Evolutionary conservation across 1,139 yeast genomes (phyloP), one percentile per base, ranked within the genome.

Genomic region (Zhuliangozyma blackwelliae): DNA sequence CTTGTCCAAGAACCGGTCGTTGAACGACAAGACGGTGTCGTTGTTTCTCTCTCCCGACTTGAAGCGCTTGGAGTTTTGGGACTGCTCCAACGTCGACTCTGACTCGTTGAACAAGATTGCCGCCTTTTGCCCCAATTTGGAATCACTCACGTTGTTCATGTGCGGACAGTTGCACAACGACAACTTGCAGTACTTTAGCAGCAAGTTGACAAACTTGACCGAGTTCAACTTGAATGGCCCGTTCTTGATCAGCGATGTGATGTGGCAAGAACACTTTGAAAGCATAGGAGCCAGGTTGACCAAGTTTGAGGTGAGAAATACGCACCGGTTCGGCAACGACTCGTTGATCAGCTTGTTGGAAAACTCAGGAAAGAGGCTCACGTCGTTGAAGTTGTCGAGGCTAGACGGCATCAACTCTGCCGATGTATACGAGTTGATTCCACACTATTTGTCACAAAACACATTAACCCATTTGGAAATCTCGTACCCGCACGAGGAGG

Each of bases 111-210:
- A 75, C 47, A 72, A 79, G 47, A 78, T 92, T 31, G 90, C 90
- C 0, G 71, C 95, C 0, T 84, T 64, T 54, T 86, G 97, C 47
- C 96, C 97, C 0, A 68, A 81, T 28, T 46, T 92, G 4, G 80
- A 76, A 46, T 61, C 70, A 2, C 59, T 92, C 29, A 82, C 83
- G 0, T 64, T 92, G 33, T 79, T 79, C 42, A 90, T 89, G 97
- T 92, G 97, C 64, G 98, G 98, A 3, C 94, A 86, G 49, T 63
- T 92, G 28, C 89, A 83, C 49, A 86, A 86, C 55, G 89, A 82
- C 46, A 83, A 86, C 40, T 57, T 92, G 41, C 55, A 66, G 19
- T 83, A 86, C 52, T 77, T 74, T 44, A 72, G 77, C 9, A 62
- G 77, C 10, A 81, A 87, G 43, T 64, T 90, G 33, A 62, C 63